Evolutionary conservation across 805 yeast genomes (phyloP).

Genomic region (Yamadazyma scolyti): DNA sequence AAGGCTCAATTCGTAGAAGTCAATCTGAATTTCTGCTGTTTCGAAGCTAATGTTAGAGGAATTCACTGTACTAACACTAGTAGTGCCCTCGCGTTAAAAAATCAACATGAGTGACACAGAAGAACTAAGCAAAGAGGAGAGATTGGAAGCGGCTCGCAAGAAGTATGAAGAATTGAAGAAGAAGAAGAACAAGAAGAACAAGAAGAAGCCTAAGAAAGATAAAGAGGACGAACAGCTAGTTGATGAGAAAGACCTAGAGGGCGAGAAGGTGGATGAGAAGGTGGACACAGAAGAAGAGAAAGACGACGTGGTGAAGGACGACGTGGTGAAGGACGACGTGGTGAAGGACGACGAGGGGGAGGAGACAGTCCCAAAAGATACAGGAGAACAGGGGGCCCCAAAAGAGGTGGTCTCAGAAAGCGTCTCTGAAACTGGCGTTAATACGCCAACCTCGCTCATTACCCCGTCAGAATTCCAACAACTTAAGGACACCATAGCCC

Average conservation of each 20-base stretch:
- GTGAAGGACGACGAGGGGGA: slow-evolving; percentile 1
- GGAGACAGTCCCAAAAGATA: slow-evolving; percentile 2
- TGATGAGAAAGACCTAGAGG: slow-evolving; percentile 12
- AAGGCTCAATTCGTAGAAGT: no score
- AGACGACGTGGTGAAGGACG: slow-evolving; percentile 1
- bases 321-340: slow-evolving; percentile 1
- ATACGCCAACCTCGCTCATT: not conserved
- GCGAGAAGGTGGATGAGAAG: slow-evolving; percentile 9
- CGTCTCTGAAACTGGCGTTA: not conserved
- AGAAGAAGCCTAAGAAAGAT: slow-evolving; percentile 12
- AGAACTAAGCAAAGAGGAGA: slow-evolving; percentile 49
- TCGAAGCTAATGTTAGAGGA: no score
- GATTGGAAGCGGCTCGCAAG: slow-evolving; percentile 71
- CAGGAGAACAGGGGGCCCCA: slow-evolving; percentile 4
- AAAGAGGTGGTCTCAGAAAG: slow-evolving; percentile 1
- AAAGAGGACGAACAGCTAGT: slow-evolving; percentile 2
- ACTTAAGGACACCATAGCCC: slow-evolving; percentile 23
- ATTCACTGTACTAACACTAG: no score
- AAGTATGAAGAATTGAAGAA: slow-evolving; percentile 67
- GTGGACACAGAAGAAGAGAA: slow-evolving; percentile 6
- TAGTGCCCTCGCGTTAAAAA: no score
- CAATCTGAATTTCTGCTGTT: no score
- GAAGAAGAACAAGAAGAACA: slow-evolving; percentile 41
- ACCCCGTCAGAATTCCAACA: slow-evolving; percentile 8
- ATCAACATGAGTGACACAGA: slow-evolving; percentile 13